Evolutionary conservation across 805 yeast species (phyloP), one percentile per base, ranked within the genome.

Genomic region (Suhomyces sp.): DNA sequence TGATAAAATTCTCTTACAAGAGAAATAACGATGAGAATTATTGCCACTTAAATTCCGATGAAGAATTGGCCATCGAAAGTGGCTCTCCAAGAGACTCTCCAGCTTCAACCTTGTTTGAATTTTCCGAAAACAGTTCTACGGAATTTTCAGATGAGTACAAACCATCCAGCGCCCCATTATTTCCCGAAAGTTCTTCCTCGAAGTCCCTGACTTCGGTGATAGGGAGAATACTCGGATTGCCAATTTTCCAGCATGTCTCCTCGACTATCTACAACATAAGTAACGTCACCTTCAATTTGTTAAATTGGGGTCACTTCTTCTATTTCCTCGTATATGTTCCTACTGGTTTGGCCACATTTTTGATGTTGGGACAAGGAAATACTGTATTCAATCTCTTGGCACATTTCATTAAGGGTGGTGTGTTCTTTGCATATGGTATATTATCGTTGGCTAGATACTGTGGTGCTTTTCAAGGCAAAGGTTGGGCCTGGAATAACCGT

Each of bases 341-440:
- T 42, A 72, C 82, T 4, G 87, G 82, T 2, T 63, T 84, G 29
- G 89, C 90, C 6, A 85, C 87, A 5, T 87, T 88, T 44, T 81
- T 80, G 50, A 65, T 86, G 41, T 69, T 91, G 62, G 98, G 96
- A 40, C 71, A 81, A 68, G 92, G 84, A 3, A 64, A 61, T 10
- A 74, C 75, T 19, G 86, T 92, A 12, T 93, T 90, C 73, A 90
- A 90, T 61, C 69, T 93, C 49, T 77, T 93, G 53, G 99, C 99
- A 1, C 99, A 93, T 70, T 90, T 90, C 79, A 93, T 93, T 68
- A 93, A 93, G 70, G 99, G 99, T 55, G 94, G 93, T 24, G 94
- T 93, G 2, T 93, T 93, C 65, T 78, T 90, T 54, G 57, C 77
- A 5, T 72, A 88, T 40, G 99, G 99, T 19, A 55, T 92, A 6